Evolutionary conservation across 345 rosid species (phyloP), one percentile per base, ranked within the genome.

Genomic region (Ceriops zippeliana): DNA sequence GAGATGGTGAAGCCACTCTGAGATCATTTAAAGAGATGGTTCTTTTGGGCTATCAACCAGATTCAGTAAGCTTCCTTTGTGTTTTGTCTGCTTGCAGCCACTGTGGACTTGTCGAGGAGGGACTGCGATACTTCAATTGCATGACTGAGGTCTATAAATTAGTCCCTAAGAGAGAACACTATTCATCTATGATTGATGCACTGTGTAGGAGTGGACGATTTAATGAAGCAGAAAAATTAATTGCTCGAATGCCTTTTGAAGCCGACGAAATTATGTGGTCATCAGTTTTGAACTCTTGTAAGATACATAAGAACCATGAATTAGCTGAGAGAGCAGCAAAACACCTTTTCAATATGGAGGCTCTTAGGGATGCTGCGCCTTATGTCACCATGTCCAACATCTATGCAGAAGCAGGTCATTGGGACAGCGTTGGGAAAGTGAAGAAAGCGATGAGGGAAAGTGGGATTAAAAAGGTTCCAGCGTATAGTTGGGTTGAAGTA

Each of bases 251-350:
- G 95, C 97, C 96, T 52, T 84, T 81, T 75, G 83, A 84, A 68
- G 87, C 93, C 4, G 95, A 91, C 27, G 92, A 93, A 84, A 79
- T 93, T 17, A 82, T 91, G 80, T 91, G 92, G 98, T 86, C 96
- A 19, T 89, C 96, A 1, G 79, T 91, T 71, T 74, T 93, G 73
- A 93, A 91, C 75, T 87, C 97, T 0, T 91, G 97, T 63, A 83
- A 90, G 83, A 93, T 93, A 72, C 91, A 91, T 77, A 93, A 80
- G 78, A 91, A 93, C 75, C 84, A 74, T 51, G 78, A 78, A 73
- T 72, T 88, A 56, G 98, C 97, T 24, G 71, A 66, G 78, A 85
- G 70, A 84, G 96, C 96, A 63, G 91, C 96, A 35, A 70, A 79
- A 24, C 30, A 81, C 58, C 90, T 93, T 61, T 91, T 91, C 60